Base-by-base conservation (phyloP, 345 rosid genomes). In the Citrus maxima region DNA sequence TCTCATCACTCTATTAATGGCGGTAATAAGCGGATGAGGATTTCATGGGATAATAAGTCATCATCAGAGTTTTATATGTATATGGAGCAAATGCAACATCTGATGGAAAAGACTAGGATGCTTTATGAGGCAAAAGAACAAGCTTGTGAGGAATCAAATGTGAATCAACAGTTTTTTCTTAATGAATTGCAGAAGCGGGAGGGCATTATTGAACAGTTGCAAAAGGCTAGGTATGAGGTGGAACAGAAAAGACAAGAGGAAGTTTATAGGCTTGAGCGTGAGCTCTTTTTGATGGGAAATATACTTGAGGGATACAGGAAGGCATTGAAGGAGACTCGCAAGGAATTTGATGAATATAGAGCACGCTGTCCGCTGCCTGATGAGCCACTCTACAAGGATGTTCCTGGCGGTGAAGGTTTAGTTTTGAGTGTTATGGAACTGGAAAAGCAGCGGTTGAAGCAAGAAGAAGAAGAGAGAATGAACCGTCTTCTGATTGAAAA, bases 321-420 rank as follows among this genome's bases (percentile, higher is more conserved):
- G 90, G 91, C 90, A 60, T 82, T 93, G 87, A 96, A 88, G 84
- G 93, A 85, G 77, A 89, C 87, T 2, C 85, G 84, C 54, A 83
- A 83, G 80, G 85, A 90, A 74, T 93, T 89, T 78, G 79, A 89
- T 24, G 92, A 94, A 58, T 93, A 94, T 67, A 87, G 93, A 78
- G 88, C 88, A 24, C 87, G 81, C 55, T 87, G 79, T 79, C 88
- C 84, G 4, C 78, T 80, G 75, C 88, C 85, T 60, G 92, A 88
- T 74, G 90, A 87, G 59, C 91, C 95, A 4, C 87, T 92, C 67
- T 94, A 94, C 85, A 83, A 84, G 86, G 97, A 94, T 87, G 89
- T 88, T 56, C 79, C 88, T 71, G 97, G 97, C 14, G 85, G 92
- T 30, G 91, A 93, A 18, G 98, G 98, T 70, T 91, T 93, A 79